Base-by-base conservation (phyloP, 2,329 filamentous ascomycete genomes). In the Arthrobotrys iridis region DNA sequence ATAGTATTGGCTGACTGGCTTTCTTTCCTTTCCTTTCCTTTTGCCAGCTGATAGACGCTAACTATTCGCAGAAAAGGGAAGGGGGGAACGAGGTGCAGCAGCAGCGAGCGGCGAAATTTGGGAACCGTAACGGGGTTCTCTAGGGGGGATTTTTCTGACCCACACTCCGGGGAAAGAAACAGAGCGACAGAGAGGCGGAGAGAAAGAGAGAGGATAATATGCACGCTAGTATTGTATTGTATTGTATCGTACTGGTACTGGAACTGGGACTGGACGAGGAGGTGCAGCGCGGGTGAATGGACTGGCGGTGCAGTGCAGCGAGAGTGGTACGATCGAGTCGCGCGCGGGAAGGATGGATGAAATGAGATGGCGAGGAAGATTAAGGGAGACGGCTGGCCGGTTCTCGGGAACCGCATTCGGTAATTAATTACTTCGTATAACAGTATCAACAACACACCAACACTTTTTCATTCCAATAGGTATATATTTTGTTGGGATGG, bases 401-500 rank as follows among this genome's bases (percentile, higher is more conserved):
- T n/a, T n/a, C 37, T 50, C 43, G 41, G 59, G 59, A 35, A 48
- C 8, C 8, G 8, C 20, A 10, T n/a, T 63, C 59, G 59, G 59
- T 18, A 50, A 48, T 30, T 20, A 30, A 41, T n/a, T n/a, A n/a
- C n/a, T n/a, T n/a, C n/a, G n/a, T n/a, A n/a, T n/a, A n/a, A n/a
- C n/a, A n/a, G n/a, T n/a, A n/a, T n/a, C n/a, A n/a, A 46, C 18
- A 46, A 46, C 43, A 46, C 18, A 10, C 18, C 15, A 15, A 40
- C 11, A 40, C 11, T 40, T 15, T n/a, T n/a, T n/a, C n/a, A n/a
- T n/a, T n/a, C n/a, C n/a, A n/a, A n/a, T n/a, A n/a, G n/a, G n/a
- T n/a, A n/a, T n/a, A n/a, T n/a, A n/a, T n/a, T n/a, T n/a, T n/a
- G n/a, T n/a, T n/a, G n/a, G n/a, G n/a, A n/a, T n/a, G n/a, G n/a